Evolutionary conservation across 352 stramenopile species (phyloP), one percentile per base, ranked within the genome.

Genomic region (Phytophthora fragariaefolia): DNA sequence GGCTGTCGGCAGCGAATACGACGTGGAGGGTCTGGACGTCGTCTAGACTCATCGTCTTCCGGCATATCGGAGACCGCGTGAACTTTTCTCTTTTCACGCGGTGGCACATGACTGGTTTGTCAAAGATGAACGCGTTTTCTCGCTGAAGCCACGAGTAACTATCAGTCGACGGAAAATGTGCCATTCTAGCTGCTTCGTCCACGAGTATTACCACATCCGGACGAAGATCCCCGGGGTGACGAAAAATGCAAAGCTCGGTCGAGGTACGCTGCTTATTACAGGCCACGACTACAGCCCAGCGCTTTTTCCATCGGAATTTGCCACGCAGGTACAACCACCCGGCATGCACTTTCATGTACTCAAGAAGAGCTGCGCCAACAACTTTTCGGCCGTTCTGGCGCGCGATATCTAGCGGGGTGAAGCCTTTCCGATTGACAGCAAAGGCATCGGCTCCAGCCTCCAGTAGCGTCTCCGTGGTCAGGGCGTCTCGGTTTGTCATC

Each of bases 381-480:
- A 78, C 71, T 24, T 71, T 76, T 13, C 71, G 76, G n/a, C 76
- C 58, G 13, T 80, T 63, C 40, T 82, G 71, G 4, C 86, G 82
- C 22, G 86, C 86, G n/a, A 91, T 32, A 48, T 94, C 86, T 3
- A 92, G 58, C 30, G 86, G 64, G 15, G 75, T 80, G 51, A 90
- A 80, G 9, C 86, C 82, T 18, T 79, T 74, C 18, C 71, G 58
- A 40, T 94, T 92, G 23, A 92, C 49, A 10, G 70, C 66, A 50
- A 83, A 90, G 20, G 69, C 60, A 24, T 88, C 73, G 3, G 76
- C 83, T 23, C 79, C 80, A 0, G 76, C 78, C 38, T 75, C 63
- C 20, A 92, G 60, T 61, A 94, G 27, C 23, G 79, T 73, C 58
- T 94, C 77, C 45, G 76, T 52, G 12, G 69, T 62, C n/a, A 75